Conservation (phyloP, 352 stramenopile genomes). For the Pythium phragmitis region DNA sequence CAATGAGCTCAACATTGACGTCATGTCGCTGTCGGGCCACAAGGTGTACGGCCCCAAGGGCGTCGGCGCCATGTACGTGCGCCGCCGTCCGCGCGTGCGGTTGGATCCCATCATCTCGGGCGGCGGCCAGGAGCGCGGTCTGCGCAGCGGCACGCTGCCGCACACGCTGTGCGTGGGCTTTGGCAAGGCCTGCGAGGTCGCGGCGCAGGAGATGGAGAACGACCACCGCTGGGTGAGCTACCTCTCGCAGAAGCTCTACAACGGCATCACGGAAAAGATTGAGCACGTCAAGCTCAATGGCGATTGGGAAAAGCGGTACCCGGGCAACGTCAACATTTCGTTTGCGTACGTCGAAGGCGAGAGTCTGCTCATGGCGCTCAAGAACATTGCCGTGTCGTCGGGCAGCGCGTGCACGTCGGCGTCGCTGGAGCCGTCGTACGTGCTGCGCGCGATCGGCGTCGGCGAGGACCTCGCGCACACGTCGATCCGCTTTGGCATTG, state of each 20-base stretch:
- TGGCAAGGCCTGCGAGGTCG: conserved; percentile 92
- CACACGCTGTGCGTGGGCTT: conserved; percentile 85
- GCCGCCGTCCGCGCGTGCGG: conserved; percentile 94
- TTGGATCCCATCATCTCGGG: conserved; percentile 98
- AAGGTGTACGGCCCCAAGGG: conserved; percentile 99
- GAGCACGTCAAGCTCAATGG: conserved; percentile 97
- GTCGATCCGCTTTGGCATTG: conserved; percentile 97
- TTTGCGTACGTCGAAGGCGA: conserved; percentile 99
- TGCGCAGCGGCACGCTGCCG: conserved; percentile 91
- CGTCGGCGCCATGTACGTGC: conserved; percentile 97
- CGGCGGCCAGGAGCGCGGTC: conserved; percentile 97
- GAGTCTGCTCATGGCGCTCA: conserved; percentile 98
- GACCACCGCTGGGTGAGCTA: conserved; percentile 94
- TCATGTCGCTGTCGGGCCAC: conserved; percentile 98
- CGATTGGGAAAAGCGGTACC: conserved; percentile 91
- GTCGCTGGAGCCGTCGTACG: conserved; percentile 98
- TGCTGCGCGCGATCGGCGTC: conserved; percentile 97
- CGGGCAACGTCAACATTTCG: conserved; percentile 98
- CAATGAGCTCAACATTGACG: conserved; percentile 98
- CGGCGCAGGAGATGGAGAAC: conserved; percentile 93
- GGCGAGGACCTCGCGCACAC: conserved; percentile 99
- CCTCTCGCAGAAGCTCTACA: conserved; percentile 94
- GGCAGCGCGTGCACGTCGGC: conserved; percentile 96
- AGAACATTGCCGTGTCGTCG: conserved; percentile 98
- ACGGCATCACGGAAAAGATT: conserved; percentile 72